A percentile compares a stretch with the other conserved stretches of the same genome.
These are phyloP conservation scores for Globisporangium cylindrosporum DNA, from an alignment of 352 stramenopile genomes.

Conservation along the genomic window DNA sequence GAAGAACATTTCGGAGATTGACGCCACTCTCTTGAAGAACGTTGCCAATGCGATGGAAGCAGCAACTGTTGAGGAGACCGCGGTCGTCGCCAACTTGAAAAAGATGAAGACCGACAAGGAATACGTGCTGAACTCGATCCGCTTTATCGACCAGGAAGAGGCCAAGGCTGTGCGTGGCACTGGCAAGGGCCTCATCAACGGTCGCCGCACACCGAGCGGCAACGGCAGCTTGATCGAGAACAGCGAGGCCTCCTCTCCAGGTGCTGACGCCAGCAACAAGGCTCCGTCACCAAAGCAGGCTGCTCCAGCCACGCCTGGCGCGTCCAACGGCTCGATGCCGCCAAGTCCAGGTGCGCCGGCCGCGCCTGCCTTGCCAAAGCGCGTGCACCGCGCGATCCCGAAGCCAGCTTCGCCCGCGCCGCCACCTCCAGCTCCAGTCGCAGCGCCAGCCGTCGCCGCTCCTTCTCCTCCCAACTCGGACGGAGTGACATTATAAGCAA, in stretches of 20 bases:
- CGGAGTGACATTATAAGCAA: constrained; percentile 17
- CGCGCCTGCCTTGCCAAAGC: constrained; percentile 15
- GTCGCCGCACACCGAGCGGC: constrained; percentile 22
- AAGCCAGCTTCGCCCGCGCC: constrained; percentile 19
- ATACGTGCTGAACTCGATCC: constrained; percentile 87
- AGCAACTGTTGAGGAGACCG: constrained; percentile 60
- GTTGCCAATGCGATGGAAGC: constrained; percentile 48
- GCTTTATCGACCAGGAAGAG: constrained; percentile 88
- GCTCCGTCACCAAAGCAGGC: constrained; percentile 31
- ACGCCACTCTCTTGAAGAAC: constrained; percentile 62
- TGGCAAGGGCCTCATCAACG: constrained; percentile 52
- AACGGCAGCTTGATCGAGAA: constrained; percentile 49
- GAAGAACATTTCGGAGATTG: constrained; percentile 84
- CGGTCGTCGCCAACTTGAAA: constrained; percentile 64
- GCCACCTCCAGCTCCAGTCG: constrained; percentile 6
- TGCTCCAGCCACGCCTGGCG: constrained; percentile 17
- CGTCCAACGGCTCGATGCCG: constrained; percentile 6
- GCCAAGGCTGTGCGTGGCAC: constrained; percentile 82
- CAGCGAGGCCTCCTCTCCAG: constrained; percentile 23
- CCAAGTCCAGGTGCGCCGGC: constrained; percentile 13
- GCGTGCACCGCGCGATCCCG: constrained; percentile 21
- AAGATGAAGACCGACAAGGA: constrained; percentile 89
- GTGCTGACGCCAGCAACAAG: constrained; percentile 2
- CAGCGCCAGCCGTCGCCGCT: constrained; percentile 10
- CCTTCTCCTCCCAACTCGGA: constrained; percentile 10